Percentiles rank a stretch among this genome's conserved stretches.
Evolutionary conservation across 257 asterid species (phyloP).

Genomic region (Fraxinus excelsior): DNA sequence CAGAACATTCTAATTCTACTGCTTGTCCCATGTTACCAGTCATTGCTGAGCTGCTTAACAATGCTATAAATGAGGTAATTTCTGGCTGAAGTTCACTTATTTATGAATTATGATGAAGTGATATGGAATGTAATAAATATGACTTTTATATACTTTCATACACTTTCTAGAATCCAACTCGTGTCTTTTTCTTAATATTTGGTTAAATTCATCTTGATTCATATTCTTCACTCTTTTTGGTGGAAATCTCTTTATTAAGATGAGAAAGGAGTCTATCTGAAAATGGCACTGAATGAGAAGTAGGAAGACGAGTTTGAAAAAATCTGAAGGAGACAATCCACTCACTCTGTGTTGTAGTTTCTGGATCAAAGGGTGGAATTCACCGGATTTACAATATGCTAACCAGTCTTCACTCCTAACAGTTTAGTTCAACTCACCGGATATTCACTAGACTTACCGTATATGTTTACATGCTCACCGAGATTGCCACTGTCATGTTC

Average conservation of each 20-base stretch:
- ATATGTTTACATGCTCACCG: too few species aligned
- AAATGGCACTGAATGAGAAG: neutral
- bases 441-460: too few species aligned
- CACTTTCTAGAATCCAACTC: neutral
- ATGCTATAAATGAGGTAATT: constrained; percentile 84
- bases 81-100: constrained; percentile 1
- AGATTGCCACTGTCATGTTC: too few species aligned
- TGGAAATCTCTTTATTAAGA: constrained; percentile 18
- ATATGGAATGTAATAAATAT: neutral
- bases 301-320: constrained; percentile 3
- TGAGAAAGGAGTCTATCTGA: neutral
- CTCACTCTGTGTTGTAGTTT: constrained; percentile 5
- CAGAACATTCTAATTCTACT: constrained; percentile 19
- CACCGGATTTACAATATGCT: too few species aligned
- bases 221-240: constrained; percentile 3
- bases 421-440: too few species aligned
- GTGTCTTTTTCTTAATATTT: constrained; percentile 8
- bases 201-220: constrained; percentile 16
- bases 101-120: neutral
- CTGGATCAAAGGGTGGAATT: too few species aligned
- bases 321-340: too few species aligned
- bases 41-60: constrained; percentile 85
- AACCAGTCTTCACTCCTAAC: too few species aligned
- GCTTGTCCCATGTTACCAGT: constrained; percentile 55
- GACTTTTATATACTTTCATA: constrained; percentile 9